Evolutionary conservation across 768 basidiomycete genomes (phyloP).

Genomic region (Lentinula guzmanii): DNA sequence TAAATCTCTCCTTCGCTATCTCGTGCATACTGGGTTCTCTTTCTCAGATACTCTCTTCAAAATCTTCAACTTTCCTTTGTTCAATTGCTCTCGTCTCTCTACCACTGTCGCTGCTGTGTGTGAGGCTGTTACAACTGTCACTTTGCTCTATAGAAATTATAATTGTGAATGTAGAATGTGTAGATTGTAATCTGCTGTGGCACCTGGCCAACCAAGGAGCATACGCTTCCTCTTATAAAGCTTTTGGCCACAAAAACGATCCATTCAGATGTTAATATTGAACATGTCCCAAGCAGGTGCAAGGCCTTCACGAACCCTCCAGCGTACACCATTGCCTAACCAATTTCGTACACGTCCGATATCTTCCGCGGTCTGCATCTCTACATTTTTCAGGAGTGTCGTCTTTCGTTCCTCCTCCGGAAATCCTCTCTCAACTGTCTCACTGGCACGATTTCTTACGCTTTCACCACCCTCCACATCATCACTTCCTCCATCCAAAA

Average conservation of each 20-base stretch:
- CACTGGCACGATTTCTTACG: conserved; percentile 65
- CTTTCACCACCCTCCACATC: conserved; percentile 34
- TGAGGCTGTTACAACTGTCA: no score
- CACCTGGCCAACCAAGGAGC: no score
- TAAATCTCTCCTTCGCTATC: conserved; percentile 12
- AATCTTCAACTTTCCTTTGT: not conserved
- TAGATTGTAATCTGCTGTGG: not conserved
- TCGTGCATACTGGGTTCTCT: conserved; percentile 22
- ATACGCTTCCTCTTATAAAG: no score
- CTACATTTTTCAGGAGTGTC: not conserved
- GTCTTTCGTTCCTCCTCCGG: not conserved
- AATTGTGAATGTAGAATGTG: not conserved
- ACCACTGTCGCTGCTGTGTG: not conserved
- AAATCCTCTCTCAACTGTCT: not conserved
- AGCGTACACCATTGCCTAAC: conserved; percentile 7
- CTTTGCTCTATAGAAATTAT: no score
- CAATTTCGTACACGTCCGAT: not conserved
- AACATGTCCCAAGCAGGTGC: conserved; percentile 7
- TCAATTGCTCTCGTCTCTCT: not conserved
- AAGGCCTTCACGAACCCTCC: conserved; percentile 8
- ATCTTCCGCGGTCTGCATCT: conserved; percentile 22
- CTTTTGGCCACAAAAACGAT: no score
- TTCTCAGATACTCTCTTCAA: not conserved
- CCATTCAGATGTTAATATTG: not conserved
- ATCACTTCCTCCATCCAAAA: conserved; percentile 57